Evolutionary conservation across 2,329 filamentous ascomycete species (phyloP).

Genomic region (Exophiala bonariae): DNA sequence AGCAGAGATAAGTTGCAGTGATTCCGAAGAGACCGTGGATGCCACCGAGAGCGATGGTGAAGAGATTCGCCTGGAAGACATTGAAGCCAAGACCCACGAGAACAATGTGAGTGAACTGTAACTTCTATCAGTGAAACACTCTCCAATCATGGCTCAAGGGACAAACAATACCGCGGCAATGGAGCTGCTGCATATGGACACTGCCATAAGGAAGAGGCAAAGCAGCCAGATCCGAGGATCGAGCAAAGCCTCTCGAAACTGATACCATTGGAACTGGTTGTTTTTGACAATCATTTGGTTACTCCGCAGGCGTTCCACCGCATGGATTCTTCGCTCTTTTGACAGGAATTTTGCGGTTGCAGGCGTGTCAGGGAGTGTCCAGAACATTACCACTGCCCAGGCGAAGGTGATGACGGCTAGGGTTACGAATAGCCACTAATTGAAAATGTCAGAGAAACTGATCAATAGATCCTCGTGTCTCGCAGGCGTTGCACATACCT

Average conservation of each 20-base stretch:
- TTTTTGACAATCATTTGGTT: neutral
- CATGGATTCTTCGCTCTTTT: neutral
- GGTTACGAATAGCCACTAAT: neutral
- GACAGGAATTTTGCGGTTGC: neutral
- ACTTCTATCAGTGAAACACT: constrained; percentile 1
- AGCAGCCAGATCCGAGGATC: constrained; percentile 1
- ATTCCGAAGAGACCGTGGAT: neutral
- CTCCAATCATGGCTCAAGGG: neutral
- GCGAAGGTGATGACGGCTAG: neutral
- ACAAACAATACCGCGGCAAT: neutral
- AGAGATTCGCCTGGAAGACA: neutral
- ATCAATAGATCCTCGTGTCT: neutral
- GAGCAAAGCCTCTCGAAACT: neutral
- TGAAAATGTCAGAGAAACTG: neutral
- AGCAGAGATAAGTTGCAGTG: neutral
- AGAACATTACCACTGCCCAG: neutral
- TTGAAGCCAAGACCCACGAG: neutral
- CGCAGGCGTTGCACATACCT: neutral
- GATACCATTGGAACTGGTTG: neutral
- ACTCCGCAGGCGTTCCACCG: neutral
- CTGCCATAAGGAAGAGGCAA: neutral
- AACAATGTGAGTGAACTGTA: neutral
- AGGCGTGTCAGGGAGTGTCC: neutral
- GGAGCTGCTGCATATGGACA: neutral
- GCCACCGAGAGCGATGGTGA: neutral